These are phyloP conservation scores for Alternaria tenuissima DNA, from an alignment of 2,329 filamentous ascomycete genomes.

Conservation along the genomic window DNA sequence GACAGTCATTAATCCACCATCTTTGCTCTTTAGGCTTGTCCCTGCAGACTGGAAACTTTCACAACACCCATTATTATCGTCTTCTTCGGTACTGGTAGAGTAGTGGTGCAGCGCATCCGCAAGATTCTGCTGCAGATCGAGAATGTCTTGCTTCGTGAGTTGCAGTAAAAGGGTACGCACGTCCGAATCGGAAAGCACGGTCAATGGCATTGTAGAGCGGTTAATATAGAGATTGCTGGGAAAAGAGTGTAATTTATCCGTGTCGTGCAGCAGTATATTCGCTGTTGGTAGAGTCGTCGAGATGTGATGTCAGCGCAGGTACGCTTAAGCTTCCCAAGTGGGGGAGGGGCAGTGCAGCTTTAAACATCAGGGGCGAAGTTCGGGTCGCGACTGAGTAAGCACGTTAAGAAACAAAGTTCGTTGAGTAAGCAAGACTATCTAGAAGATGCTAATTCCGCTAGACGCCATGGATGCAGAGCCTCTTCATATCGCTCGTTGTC, in stretches of 20 bases:
- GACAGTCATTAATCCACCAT: constrained; percentile 70
- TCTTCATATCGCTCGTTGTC: constrained; percentile 7
- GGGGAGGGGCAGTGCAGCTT: constrained; percentile 29
- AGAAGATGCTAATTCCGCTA: constrained; percentile 9
- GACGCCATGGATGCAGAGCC: constrained; percentile 11
- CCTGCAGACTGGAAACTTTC: constrained; percentile 69
- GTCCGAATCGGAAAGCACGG: constrained; percentile 65
- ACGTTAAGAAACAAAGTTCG: neutral
- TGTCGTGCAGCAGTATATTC: neutral
- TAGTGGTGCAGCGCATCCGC: constrained; percentile 70
- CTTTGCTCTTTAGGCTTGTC: constrained; percentile 66
- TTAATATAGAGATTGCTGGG: accelerated
- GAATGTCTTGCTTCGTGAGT: constrained; percentile 64
- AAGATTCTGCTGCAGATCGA: constrained; percentile 65
- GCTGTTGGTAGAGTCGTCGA: neutral
- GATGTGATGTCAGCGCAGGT: constrained; percentile 13
- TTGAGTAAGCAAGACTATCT: constrained; percentile 10
- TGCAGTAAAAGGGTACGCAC: constrained; percentile 64
- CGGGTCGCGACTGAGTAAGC: constrained; percentile 19
- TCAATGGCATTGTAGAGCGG: constrained; percentile 63
- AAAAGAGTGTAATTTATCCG: neutral
- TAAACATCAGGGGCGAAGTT: constrained; percentile 1
- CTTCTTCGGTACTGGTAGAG: constrained; percentile 67
- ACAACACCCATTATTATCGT: constrained; percentile 63
- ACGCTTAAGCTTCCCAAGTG: constrained; percentile 13